Evolutionary conservation across 2,329 filamentous ascomycete genomes (phyloP).

Genomic region (Metarhizium anisopliae): DNA sequence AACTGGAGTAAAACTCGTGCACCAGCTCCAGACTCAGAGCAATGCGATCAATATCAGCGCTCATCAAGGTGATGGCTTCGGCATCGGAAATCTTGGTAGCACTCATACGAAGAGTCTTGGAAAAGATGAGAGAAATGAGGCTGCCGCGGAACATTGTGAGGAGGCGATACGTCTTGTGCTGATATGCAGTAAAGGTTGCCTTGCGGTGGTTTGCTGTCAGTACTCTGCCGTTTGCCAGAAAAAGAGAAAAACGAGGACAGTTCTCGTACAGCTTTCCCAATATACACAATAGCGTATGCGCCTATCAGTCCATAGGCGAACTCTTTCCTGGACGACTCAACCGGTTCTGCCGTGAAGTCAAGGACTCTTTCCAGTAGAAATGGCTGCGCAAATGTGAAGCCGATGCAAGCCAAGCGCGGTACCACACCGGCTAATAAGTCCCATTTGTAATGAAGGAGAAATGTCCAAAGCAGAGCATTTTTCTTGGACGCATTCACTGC

Average conservation of each 20-base stretch:
- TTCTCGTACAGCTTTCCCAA: conserved; percentile 24
- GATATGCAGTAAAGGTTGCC: conserved; percentile 1
- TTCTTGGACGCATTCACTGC: conserved; percentile 12
- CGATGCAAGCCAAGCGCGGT: conserved; percentile 25
- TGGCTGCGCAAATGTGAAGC: conserved; percentile 33
- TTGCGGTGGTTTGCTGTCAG: too few relatives aligned
- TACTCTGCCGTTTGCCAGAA: too few relatives aligned
- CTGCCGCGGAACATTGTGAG: conserved; percentile 24
- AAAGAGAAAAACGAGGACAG: too few relatives aligned
- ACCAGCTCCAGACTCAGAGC: conserved; percentile 15
- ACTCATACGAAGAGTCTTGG: conserved; percentile 29
- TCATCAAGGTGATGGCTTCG: conserved; percentile 30
- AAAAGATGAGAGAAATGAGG: conserved; percentile 36
- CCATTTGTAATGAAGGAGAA: conserved; percentile 17
- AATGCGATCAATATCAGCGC: conserved; percentile 31
- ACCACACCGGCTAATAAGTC: conserved; percentile 20
- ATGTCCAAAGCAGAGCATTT: conserved; percentile 13
- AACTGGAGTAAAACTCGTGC: conserved; percentile 25
- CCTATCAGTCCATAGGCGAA: conserved; percentile 28
- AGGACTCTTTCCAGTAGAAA: conserved; percentile 30
- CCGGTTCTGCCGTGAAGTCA: conserved; percentile 16
- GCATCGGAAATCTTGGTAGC: conserved; percentile 14
- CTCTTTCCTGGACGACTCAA: conserved; percentile 14
- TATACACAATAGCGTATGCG: conserved; percentile 28
- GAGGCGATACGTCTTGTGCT: conserved; percentile 24